Evolutionary conservation across 116 monocot species (phyloP).

Genomic region (Thalassia testudinum): DNA sequence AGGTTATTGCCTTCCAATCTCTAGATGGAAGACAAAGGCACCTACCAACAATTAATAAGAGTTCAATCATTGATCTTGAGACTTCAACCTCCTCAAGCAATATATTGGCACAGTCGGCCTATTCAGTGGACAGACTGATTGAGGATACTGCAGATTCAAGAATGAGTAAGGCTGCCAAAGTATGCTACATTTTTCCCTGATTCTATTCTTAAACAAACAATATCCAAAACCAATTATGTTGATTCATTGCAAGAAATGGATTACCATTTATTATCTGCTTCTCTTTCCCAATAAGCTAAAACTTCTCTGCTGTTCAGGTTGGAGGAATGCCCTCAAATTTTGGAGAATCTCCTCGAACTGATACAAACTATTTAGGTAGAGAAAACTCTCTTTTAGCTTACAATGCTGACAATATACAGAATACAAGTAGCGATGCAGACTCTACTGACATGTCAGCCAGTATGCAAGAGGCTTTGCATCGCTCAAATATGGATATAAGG

Average conservation of each 20-base stretch:
- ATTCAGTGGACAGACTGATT: conserved; percentile 34
- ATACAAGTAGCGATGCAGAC: conserved; percentile 16
- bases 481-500: conserved; percentile 91
- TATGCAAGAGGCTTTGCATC: conserved; percentile 91
- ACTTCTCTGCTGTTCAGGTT: conserved; percentile 24
- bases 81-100: conserved; percentile 53
- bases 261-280: too few relatives aligned
- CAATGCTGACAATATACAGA: conserved; percentile 12
- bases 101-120: conserved; percentile 18
- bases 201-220: too few relatives aligned
- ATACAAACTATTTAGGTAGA: conserved; percentile 29
- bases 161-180: conserved; percentile 37
- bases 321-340: conserved; percentile 35
- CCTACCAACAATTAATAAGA: conserved; percentile 15
- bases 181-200: conserved; percentile 4
- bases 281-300: too few relatives aligned
- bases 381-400: conserved; percentile 20
- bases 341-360: conserved; percentile 38
- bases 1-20: conserved; percentile 96
- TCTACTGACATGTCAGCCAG: conserved; percentile 50
- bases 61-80: conserved; percentile 44
- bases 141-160: conserved; percentile 69
- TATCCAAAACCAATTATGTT: too few relatives aligned
- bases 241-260: too few relatives aligned
- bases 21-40: conserved; percentile 45